A percentile compares a stretch with the other conserved stretches of the same genome.
Conservation (phyloP, 2,329 filamentous ascomycete species). For the Diaporthe eres region DNA sequence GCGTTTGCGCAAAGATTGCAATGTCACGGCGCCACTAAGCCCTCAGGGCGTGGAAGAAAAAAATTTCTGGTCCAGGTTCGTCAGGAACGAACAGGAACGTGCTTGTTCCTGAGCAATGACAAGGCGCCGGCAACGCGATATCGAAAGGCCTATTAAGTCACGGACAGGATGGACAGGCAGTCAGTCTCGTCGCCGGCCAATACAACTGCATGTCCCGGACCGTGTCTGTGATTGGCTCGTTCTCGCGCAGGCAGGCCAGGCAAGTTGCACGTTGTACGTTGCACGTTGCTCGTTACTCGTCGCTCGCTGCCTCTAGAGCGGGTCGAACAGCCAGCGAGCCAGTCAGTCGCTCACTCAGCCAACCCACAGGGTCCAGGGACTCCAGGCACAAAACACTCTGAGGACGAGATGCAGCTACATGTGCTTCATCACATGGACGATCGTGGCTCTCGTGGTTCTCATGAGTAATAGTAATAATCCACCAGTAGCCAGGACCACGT, state of each 20-base stretch:
- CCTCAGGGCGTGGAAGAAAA: not conserved
- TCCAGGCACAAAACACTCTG: constrained; percentile 22
- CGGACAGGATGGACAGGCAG: not conserved
- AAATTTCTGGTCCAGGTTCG: not conserved
- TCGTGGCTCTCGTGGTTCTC: constrained; percentile 7
- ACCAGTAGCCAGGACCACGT: constrained; percentile 9
- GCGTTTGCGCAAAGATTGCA: constrained; percentile 27
- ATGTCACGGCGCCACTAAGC: constrained; percentile 16
- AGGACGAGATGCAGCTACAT: constrained; percentile 20
- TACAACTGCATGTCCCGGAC: constrained; percentile 21
- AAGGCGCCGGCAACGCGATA: constrained; percentile 19
- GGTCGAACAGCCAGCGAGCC: not conserved
- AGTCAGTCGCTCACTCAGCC: not conserved
- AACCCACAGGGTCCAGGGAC: constrained; percentile 20
- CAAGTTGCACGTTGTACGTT: constrained; percentile 7
- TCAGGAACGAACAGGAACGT: constrained; percentile 19
- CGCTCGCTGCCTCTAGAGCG: not conserved
- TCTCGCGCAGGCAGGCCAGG: not conserved
- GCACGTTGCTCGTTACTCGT: constrained; percentile 8
- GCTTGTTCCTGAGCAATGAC: constrained; percentile 7
- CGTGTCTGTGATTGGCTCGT: constrained; percentile 12
- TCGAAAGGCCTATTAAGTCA: not conserved
- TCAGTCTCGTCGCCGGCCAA: constrained; percentile 20
- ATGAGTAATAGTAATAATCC: constrained; percentile 20
- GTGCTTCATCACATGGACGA: constrained; percentile 30